Conservation (phyloP, 441 rosid genomes). For the Gossypium lobatum region DNA sequence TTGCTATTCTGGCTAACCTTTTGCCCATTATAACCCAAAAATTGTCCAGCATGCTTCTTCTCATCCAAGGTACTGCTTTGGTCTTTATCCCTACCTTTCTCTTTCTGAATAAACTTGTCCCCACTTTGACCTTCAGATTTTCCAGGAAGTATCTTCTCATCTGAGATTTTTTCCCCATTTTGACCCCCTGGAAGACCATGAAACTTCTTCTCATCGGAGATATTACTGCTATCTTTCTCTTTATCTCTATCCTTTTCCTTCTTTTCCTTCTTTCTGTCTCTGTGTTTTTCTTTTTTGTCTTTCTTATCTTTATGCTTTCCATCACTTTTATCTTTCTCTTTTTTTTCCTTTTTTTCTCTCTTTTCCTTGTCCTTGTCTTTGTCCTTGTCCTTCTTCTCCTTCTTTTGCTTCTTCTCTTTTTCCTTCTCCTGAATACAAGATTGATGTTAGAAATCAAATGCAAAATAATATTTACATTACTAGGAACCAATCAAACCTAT, state of each 20-base stretch:
- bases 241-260: slow-evolving; percentile 40
- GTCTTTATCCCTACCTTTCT: slow-evolving; percentile 31
- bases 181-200: slow-evolving; percentile 21
- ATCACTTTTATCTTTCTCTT: slow-evolving; percentile 37
- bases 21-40: slow-evolving; percentile 26
- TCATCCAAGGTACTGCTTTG: slow-evolving; percentile 31
- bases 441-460: background rate
- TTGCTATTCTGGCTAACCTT: slow-evolving; percentile 21
- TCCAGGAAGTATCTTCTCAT: slow-evolving; percentile 23
- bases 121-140: slow-evolving; percentile 21
- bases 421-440: slow-evolving; percentile 30
- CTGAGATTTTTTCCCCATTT: slow-evolving; percentile 26
- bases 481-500: background rate
- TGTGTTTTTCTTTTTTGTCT: slow-evolving; percentile 37
- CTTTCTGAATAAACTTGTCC: slow-evolving; percentile 24
- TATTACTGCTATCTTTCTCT: slow-evolving; percentile 21
- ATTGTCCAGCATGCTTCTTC: slow-evolving; percentile 25
- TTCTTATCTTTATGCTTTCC: slow-evolving; percentile 43
- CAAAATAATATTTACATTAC: background rate
- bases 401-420: slow-evolving; percentile 32
- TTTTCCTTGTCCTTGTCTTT: slow-evolving; percentile 21
- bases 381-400: slow-evolving; percentile 32
- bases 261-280: slow-evolving; percentile 33
- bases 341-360: slow-evolving; percentile 35
- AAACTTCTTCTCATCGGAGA: slow-evolving; percentile 30